A percentile compares a stretch with the other conserved stretches of the same genome.
phyloP scores from a whole-genome alignment of 2,329 filamentous ascomycete species.

The Monilinia fructicola region DNA sequence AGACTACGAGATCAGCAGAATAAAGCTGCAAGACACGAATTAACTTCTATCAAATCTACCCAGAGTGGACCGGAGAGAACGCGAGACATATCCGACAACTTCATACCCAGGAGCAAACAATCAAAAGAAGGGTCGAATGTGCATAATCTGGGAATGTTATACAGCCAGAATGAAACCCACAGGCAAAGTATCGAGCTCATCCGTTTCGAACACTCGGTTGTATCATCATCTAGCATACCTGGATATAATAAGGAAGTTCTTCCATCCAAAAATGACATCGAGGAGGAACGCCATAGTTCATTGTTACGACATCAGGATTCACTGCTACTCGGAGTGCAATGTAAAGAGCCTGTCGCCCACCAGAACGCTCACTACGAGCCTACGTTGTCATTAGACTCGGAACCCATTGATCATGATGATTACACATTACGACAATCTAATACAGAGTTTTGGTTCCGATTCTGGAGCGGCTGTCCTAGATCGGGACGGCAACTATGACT shows the following conservation, averaged over 20 bases:
- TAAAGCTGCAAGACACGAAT: background rate
- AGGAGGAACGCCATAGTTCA: background rate
- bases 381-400: background rate
- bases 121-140: background rate
- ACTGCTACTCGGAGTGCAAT: background rate
- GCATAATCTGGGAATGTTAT: background rate
- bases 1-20: background rate
- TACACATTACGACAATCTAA: background rate
- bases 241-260: background rate
- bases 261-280: background rate
- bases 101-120: fast-evolving
- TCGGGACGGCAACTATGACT: background rate
- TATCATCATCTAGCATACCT: background rate
- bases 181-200: background rate
- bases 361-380: background rate
- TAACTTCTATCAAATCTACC: background rate
- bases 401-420: background rate
- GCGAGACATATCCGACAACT: background rate
- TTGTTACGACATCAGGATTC: background rate
- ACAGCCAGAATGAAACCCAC: background rate
- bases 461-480: conserved; percentile 25
- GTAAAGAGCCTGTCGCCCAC: too few relatives aligned
- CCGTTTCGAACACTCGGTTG: background rate
- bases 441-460: conserved; percentile 14
- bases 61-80: background rate